Evolutionary conservation across 2,329 filamentous ascomycete species (phyloP).

Genomic region (Diaporthe citri): DNA sequence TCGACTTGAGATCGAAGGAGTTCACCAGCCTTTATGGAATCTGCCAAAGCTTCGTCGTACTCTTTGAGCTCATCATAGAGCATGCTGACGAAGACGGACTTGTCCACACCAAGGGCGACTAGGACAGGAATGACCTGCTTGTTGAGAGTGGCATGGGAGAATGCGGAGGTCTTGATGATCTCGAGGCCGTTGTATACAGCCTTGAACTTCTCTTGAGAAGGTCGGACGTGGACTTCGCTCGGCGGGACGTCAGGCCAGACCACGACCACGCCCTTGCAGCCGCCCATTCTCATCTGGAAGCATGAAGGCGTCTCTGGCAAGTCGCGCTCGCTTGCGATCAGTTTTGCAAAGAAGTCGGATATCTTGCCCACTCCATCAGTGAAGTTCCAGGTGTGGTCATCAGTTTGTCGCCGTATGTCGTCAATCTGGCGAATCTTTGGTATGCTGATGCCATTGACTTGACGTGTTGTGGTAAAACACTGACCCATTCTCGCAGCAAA

Average conservation of each 20-base stretch:
- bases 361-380: slow-evolving; percentile 95
- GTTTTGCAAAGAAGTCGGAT: slow-evolving; percentile 79
- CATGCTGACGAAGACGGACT: slow-evolving; percentile 75
- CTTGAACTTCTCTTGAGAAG: slow-evolving; percentile 90
- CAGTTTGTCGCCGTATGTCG: slow-evolving; percentile 73
- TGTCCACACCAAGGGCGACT: slow-evolving; percentile 79
- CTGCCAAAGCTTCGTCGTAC: slow-evolving; percentile 77
- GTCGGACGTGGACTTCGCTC: slow-evolving; percentile 81
- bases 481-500: slow-evolving; percentile 91
- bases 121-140: slow-evolving; percentile 91
- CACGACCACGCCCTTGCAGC: slow-evolving; percentile 89
- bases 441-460: slow-evolving; percentile 74
- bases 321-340: slow-evolving; percentile 79
- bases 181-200: slow-evolving; percentile 80
- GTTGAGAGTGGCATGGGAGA: slow-evolving; percentile 84
- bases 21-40: slow-evolving; percentile 72
- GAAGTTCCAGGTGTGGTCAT: slow-evolving; percentile 73
- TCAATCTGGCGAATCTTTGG: slow-evolving; percentile 70
- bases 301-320: slow-evolving; percentile 78
- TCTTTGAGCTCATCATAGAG: slow-evolving; percentile 75
- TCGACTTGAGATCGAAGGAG: slow-evolving; percentile 84
- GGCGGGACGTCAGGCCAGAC: slow-evolving; percentile 77
- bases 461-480: slow-evolving; percentile 93
- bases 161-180: slow-evolving; percentile 84
- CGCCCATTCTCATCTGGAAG: slow-evolving; percentile 92